phyloP scores from a whole-genome alignment of 768 basidiomycete species.

The Tylopilus balloui region DNA sequence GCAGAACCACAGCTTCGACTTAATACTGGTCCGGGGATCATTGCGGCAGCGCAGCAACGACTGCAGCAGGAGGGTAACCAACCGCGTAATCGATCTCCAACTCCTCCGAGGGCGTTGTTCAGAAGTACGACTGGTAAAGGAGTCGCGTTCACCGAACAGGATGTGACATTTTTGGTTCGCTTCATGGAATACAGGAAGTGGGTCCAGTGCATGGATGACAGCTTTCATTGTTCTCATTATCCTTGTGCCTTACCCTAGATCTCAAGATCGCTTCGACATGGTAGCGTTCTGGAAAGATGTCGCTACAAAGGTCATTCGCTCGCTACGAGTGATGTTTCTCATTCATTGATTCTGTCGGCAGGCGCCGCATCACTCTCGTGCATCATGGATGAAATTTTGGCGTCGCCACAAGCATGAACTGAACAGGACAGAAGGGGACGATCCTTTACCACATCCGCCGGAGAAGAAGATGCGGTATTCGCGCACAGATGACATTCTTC shows the following conservation, averaged over 20 bases:
- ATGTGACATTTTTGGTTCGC: slow-evolving; percentile 69
- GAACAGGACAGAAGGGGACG: slow-evolving; percentile 58
- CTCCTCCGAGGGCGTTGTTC: slow-evolving; percentile 73
- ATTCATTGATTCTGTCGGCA: slow-evolving; percentile 25
- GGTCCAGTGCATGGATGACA: slow-evolving; percentile 19
- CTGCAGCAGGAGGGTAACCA: slow-evolving; percentile 34
- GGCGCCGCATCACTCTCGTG: slow-evolving; percentile 88
- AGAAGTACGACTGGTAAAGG: slow-evolving; percentile 88
- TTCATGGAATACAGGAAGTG: slow-evolving; percentile 78
- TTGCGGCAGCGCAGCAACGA: slow-evolving; percentile 42
- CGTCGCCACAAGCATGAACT: slow-evolving; percentile 84
- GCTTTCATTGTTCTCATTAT: slow-evolving; percentile 1
- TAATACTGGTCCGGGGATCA: slow-evolving; percentile 40
- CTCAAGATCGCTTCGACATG: slow-evolving; percentile 65
- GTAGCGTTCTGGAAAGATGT: slow-evolving; percentile 78
- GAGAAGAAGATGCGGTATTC: slow-evolving; percentile 90
- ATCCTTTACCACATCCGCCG: slow-evolving; percentile 68
- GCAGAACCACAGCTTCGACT: slow-evolving; percentile 37
- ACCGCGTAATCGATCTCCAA: slow-evolving; percentile 66
- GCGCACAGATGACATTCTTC: slow-evolving; percentile 69
- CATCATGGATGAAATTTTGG: slow-evolving; percentile 95
- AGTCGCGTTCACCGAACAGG: slow-evolving; percentile 83
- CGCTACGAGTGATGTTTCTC: not conserved
- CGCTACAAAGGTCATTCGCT: slow-evolving; percentile 50
- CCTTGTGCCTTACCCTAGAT: slow-evolving; percentile 30